phyloP scores from a whole-genome alignment of 306 rosid species.

The Prunus salicina region DNA sequence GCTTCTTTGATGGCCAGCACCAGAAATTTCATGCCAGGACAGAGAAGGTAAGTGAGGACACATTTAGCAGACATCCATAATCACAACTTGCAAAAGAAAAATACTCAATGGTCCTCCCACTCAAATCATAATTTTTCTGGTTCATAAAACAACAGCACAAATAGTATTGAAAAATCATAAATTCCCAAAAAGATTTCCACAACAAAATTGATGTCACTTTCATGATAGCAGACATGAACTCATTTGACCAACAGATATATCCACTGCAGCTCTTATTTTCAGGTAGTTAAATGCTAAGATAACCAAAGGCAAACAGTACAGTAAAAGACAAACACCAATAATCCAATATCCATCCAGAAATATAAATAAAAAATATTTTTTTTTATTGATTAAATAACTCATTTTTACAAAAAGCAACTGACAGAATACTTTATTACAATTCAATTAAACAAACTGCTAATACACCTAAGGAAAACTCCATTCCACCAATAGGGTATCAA shows the following conservation, averaged over 20 bases:
- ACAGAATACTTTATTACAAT: not conserved
- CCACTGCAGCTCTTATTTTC: slow-evolving; percentile 16
- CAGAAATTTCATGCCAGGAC: slow-evolving; percentile 33
- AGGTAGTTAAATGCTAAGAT: slow-evolving; percentile 2
- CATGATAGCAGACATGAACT: slow-evolving; percentile 17
- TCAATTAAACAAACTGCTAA: not conserved
- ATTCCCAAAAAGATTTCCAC: slow-evolving; percentile 14
- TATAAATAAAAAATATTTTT: not conserved
- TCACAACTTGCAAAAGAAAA: slow-evolving; percentile 66
- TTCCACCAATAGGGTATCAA: not conserved
- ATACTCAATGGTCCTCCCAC: slow-evolving; percentile 48
- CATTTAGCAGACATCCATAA: slow-evolving; percentile 40
- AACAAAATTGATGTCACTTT: slow-evolving; percentile 35
- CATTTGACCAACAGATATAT: not conserved
- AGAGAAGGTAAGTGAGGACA: slow-evolving; percentile 43
- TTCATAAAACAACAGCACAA: slow-evolving; percentile 24
- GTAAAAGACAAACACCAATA: not conserved
- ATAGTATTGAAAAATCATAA: slow-evolving; percentile 24
- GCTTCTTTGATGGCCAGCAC: slow-evolving; percentile 23
- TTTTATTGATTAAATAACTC: not conserved
- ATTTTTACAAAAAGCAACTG: not conserved
- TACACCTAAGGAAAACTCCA: not conserved
- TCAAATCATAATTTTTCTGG: slow-evolving; percentile 37
- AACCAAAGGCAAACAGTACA: not conserved
- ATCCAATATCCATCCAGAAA: not conserved